Base-by-base conservation (phyloP, 208 protist species). In the Crithidia expoeki region DNA sequence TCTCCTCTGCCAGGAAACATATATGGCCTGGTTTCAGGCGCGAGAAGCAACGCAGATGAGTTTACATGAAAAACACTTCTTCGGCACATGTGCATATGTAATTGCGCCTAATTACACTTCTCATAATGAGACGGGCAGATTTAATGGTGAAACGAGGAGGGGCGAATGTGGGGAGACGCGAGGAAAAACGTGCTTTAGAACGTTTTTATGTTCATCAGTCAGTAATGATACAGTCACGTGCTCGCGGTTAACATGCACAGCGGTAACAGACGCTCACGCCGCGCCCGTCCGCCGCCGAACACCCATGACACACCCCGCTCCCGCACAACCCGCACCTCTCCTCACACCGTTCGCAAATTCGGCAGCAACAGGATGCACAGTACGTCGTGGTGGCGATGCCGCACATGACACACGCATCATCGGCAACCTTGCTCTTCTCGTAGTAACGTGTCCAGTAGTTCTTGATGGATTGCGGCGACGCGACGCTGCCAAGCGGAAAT, bases 211-310 rank as follows among this genome's bases (percentile, higher is more conserved):
- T 12, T 42, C 12, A 12, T 6, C 10, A 42, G 36, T 16, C 36
- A 42, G 36, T 16, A 42, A 6, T 42, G 36, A 16, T 42, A 12
- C 36, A 9, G 28, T 4, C 25, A 6, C 2, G 38, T n/a, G 10
- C 34, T 30, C 47, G 70, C 57, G 83, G 50, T 98, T 86, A 58
- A 92, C 71, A 10, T 90, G 63, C 33, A 81, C 73, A 57, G 96
- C 65, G 33, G 95, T 88, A 72, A 90, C 94, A 49, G 67, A 77
- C 62, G 81, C 84, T 70, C 76, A 65, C 44, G 86, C 82, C 71
- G 91, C 90, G 40, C 93, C 82, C 49, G 95, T 85, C n/a, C 85
- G 84, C 59, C 66, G 87, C 44, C 64, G 81, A 80, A 72, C 84
- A 90, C 19, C 81, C 79, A 14, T 50, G 76, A 62, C 84, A 90